Percentiles rank a stretch among this genome's conserved stretches.
Conservation (phyloP, 2,329 filamentous ascomycete species). For the Colletotrichum neosansevieriae region DNA sequence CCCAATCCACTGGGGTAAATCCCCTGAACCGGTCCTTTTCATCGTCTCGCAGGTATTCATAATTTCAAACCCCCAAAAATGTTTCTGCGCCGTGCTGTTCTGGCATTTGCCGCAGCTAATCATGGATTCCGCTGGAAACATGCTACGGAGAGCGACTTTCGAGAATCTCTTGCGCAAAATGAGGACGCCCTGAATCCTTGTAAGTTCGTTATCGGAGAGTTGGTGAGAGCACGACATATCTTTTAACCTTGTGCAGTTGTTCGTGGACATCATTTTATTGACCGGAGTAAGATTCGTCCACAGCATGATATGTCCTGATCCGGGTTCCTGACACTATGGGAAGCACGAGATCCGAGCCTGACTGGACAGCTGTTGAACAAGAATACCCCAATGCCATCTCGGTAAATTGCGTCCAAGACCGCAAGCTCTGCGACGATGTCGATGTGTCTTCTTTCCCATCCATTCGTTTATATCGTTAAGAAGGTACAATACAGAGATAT, state of each 20-base stretch:
- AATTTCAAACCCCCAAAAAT: neutral
- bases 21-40: slow-evolving; percentile 1
- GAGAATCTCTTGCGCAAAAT: slow-evolving; percentile 26
- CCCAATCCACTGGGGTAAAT: neutral
- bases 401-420: slow-evolving; percentile 54
- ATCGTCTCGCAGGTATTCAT: neutral
- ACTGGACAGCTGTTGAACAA: slow-evolving; percentile 37
- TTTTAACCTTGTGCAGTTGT: neutral
- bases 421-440: slow-evolving; percentile 53
- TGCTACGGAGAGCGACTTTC: neutral
- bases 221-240: neutral
- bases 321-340: neutral
- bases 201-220: slow-evolving; percentile 40
- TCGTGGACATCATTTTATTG: neutral
- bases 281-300: neutral
- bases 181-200: slow-evolving; percentile 48
- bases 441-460: slow-evolving; percentile 60
- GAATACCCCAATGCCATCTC: slow-evolving; percentile 26
- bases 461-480: slow-evolving; percentile 55
- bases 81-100: neutral
- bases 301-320: neutral
- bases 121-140: neutral
- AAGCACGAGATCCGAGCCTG: slow-evolving; percentile 38
- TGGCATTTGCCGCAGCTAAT: neutral
- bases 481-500: slow-evolving; percentile 52